Conservation (phyloP, 2,329 filamentous ascomycete species). For the Scedosporium apiospermum region DNA sequence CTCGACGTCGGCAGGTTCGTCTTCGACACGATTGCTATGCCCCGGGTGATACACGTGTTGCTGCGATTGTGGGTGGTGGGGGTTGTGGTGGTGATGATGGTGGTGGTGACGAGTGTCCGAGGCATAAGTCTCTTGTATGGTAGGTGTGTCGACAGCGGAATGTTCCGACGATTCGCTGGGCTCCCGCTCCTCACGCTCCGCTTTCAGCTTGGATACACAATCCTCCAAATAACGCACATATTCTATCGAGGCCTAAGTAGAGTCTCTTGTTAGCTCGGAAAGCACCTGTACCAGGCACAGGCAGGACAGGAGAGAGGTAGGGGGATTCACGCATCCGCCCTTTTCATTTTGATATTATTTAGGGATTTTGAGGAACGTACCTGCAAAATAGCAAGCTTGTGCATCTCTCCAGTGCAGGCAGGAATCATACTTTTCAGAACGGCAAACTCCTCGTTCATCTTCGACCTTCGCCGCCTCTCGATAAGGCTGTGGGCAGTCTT, state of each 20-base stretch:
- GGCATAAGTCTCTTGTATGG: background rate
- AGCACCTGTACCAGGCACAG: background rate
- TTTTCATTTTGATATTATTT: background rate
- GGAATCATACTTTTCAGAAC: slow-evolving; percentile 93
- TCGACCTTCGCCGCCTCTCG: slow-evolving; percentile 77
- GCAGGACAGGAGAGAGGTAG: background rate
- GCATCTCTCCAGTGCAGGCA: slow-evolving; percentile 94
- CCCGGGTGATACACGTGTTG: background rate
- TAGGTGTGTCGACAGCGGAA: background rate
- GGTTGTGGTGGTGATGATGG: slow-evolving; percentile 17
- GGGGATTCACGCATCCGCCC: no score
- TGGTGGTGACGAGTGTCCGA: slow-evolving; percentile 2
- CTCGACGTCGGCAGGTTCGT: slow-evolving; percentile 42
- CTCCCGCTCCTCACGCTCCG: slow-evolving; percentile 12
- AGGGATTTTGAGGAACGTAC: slow-evolving; percentile 35
- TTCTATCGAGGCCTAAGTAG: slow-evolving; percentile 75
- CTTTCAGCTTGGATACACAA: slow-evolving; percentile 73
- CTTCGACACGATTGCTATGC: background rate
- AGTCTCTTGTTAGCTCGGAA: background rate
- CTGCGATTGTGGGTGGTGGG: slow-evolving; percentile 18
- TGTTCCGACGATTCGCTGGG: background rate
- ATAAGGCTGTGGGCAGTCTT: slow-evolving; percentile 97
- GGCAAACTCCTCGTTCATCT: slow-evolving; percentile 98
- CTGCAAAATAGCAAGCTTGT: slow-evolving; percentile 91
- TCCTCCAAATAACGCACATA: slow-evolving; percentile 91